Evolutionary conservation across 352 stramenopile genomes (phyloP).

Genomic region (Phytophthora tentaculata): DNA sequence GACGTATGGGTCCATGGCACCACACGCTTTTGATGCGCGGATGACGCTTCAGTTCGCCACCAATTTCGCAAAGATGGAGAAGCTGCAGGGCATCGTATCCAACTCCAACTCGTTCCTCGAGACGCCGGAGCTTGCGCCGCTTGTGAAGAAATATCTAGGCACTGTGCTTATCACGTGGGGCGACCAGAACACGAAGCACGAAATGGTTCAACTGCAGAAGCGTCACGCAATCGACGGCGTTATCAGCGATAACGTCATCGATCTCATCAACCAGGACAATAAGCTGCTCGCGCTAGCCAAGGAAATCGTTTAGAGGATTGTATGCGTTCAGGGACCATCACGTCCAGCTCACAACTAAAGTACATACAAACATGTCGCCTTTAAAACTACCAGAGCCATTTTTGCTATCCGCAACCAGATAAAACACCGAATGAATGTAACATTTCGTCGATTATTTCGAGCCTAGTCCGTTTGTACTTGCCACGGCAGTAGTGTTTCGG

Average conservation of each 20-base stretch:
- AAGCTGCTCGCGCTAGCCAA: constrained; percentile 34
- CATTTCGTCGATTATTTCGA: constrained; percentile 17
- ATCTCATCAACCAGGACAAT: constrained; percentile 65
- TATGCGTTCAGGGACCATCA: constrained; percentile 4
- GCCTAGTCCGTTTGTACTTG: constrained; percentile 4
- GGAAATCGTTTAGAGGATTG: constrained; percentile 1
- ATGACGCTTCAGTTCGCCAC: constrained; percentile 72
- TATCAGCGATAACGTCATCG: constrained; percentile 86
- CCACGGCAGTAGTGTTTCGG: neutral
- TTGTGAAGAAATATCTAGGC: constrained; percentile 54
- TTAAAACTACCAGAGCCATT: too few species aligned
- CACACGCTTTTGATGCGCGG: constrained; percentile 53
- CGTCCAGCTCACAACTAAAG: neutral
- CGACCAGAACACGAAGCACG: constrained; percentile 81
- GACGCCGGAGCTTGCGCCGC: constrained; percentile 49
- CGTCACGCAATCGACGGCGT: constrained; percentile 71
- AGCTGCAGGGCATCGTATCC: constrained; percentile 72
- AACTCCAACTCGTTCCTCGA: constrained; percentile 77
- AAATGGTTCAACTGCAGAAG: constrained; percentile 75
- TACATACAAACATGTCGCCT: too few species aligned
- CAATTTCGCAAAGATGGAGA: constrained; percentile 69
- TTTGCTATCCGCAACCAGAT: too few species aligned
- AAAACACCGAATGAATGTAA: constrained; percentile 1
- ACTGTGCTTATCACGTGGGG: constrained; percentile 75
- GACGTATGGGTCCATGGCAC: constrained; percentile 65